Base-by-base conservation (phyloP, 352 stramenopile genomes). In the Phytophthora constricta region DNA sequence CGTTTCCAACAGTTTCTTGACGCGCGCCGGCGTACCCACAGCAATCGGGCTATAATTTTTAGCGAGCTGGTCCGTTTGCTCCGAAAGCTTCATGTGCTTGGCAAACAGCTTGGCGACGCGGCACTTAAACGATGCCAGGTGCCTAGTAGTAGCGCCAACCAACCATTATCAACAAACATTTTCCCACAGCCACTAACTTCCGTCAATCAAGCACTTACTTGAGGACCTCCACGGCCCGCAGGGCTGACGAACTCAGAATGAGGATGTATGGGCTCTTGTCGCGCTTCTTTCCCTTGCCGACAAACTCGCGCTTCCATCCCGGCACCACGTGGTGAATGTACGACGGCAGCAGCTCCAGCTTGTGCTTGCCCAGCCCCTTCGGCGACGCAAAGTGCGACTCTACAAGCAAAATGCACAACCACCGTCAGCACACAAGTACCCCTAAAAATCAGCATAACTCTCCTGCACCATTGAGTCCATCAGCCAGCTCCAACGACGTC, bases 101-200 rank as follows among this genome's bases (percentile, higher is more conserved):
- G 82, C 90, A 77, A 99, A 99, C n/a, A 99, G 82, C 73, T 99
- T 99, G 42, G 91, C 95, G n/a, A 96, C 80, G 23, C 93, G 92
- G 60, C 96, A 91, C 65, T 97, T 95, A 56, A 98, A 89, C 13
- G 77, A 76, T 37, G 81, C 73, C 58, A 96, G 69, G 56, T 89
- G 79, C 55, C 85, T 93, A 58, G 0, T 23, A 43, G 22, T 20
- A 56, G 34, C 4, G 9, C 16, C 20, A 63, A 23, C 47, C 3
- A 14, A 7, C 5, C 28, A 45, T 22, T 37, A 20, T 77, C 68
- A 31, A 82, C 73, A 25, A 79, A 1, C 50, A 20, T 20, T 43
- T 20, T 3, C 16, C 33, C 13, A 47, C 13, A 53, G 7, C 33
- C 41, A 19, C 22, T 23, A 33, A 19, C 2, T 39, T 4, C 3